Evolutionary conservation across 345 rosid species (phyloP), one percentile per base, ranked within the genome.

Genomic region (Brassica nigra): DNA sequence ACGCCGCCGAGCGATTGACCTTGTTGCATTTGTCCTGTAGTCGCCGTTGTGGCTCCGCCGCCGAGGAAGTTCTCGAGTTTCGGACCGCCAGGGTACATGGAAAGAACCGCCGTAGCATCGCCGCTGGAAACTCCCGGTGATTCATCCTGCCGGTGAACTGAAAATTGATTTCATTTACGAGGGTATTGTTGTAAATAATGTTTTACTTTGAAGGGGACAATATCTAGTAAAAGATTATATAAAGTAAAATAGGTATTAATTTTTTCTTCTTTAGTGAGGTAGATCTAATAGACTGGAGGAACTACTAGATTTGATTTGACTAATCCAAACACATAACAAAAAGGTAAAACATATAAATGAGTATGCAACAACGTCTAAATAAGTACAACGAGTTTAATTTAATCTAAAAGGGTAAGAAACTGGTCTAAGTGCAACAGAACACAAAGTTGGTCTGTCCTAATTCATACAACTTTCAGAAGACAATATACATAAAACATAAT

Each of bases 61-160:
- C 94, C 95, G 12, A 90, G 93, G 78, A 92, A 92, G 58, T 90
- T 90, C 76, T 88, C 94, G 2, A 92, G 88, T 76, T 94, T 88
- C 0, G 96, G 94, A 12, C 90, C 89, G 3, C 82, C 85, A 4
- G 85, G 79, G 80, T 84, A 89, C n/a, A 81, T 75, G 8, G 90
- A 90, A 4, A 87, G 86, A 81, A 74, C 85, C 49, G 86, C 78
- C 62, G 85, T 33, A 2, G 70, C 71, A 28, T 66, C 84, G 81
- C 74, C 83, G 62, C 80, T 73, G 5, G 81, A 61, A 52, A 62
- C 42, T 54, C 74, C 67, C 15, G 71, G 70, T 31, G 69, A 86
- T 2, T 58, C 86, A 65, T 83, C 84, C 62, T 69, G 81, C 49
- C 69, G 80, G 16, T 68, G 66, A 12, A 66, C 80, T 54, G 71